Conservation (phyloP, 2,329 filamentous ascomycete genomes). For the Hymenoscyphus linearis region DNA sequence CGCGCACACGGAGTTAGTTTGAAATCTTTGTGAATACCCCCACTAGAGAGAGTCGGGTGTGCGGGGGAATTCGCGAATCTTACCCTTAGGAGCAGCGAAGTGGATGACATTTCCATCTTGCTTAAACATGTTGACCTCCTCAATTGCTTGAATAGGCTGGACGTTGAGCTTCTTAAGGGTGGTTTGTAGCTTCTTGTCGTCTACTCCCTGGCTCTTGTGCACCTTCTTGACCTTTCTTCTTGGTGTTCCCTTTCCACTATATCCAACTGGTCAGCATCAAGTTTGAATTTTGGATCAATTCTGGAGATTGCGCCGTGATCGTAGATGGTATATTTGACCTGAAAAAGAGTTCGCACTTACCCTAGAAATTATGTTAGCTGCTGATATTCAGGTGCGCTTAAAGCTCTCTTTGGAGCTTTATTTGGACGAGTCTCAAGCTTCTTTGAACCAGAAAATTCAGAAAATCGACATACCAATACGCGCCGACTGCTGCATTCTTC, state of each 20-base stretch:
- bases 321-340: background rate
- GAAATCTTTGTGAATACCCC: background rate
- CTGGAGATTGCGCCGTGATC: background rate
- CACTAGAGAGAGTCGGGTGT: background rate
- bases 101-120: constrained; percentile 99
- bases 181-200: constrained; percentile 99
- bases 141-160: constrained; percentile 97
- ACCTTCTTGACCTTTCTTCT: constrained; percentile 98
- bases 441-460: background rate
- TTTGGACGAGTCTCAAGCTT: background rate
- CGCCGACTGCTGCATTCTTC: constrained; percentile 60
- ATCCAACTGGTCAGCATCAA: constrained; percentile 24
- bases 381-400: background rate
- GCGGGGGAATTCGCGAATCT: constrained; percentile 3
- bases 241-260: constrained; percentile 91
- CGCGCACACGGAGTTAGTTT: constrained; percentile 8
- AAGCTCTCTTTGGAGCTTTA: background rate
- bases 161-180: constrained; percentile 99
- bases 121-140: constrained; percentile 99
- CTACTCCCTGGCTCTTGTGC: constrained; percentile 83
- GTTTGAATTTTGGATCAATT: background rate
- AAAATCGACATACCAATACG: constrained; percentile 35
- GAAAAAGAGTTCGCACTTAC: constrained; percentile 15
- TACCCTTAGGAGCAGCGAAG: constrained; percentile 96
- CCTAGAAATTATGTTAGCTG: constrained; percentile 19